Evolutionary conservation across 2,329 filamentous ascomycete genomes (phyloP).

Genomic region (Boeremia lycopersici): DNA sequence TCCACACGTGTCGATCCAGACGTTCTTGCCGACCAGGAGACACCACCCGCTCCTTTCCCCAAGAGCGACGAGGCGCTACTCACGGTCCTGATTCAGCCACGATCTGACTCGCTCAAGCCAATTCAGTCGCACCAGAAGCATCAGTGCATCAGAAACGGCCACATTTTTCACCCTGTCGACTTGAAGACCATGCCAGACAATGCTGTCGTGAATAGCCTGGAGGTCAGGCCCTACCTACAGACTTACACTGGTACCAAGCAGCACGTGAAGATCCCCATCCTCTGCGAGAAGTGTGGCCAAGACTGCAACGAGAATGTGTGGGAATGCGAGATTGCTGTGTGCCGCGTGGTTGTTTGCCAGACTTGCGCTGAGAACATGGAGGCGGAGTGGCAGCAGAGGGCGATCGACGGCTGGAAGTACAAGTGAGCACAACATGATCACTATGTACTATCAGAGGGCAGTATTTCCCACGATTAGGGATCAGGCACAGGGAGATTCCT

Average conservation of each 20-base stretch:
- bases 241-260: slow-evolving; percentile 19
- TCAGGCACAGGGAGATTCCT: neutral
- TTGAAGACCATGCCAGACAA: slow-evolving; percentile 24
- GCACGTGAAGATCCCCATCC: slow-evolving; percentile 24
- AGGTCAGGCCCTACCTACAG: slow-evolving; percentile 23
- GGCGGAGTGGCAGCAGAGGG: slow-evolving; percentile 21
- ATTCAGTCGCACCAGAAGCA: slow-evolving; percentile 13
- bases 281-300: slow-evolving; percentile 27
- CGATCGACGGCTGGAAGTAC: slow-evolving; percentile 16
- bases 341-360: slow-evolving; percentile 25
- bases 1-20: slow-evolving; percentile 25
- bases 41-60: slow-evolving; percentile 27
- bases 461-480: neutral
- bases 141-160: slow-evolving; percentile 28
- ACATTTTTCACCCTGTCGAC: slow-evolving; percentile 27
- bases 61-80: slow-evolving; percentile 15
- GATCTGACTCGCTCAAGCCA: neutral
- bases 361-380: slow-evolving; percentile 27
- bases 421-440: neutral
- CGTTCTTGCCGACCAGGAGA: slow-evolving; percentile 27
- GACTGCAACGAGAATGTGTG: slow-evolving; percentile 25
- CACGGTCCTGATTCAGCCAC: neutral
- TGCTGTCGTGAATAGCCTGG: slow-evolving; percentile 22
- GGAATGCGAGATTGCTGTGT: slow-evolving; percentile 29
- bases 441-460: neutral